phyloP scores from a whole-genome alignment of 495 filamentous ascomycete genomes.

The Penicillium diatomitis region DNA sequence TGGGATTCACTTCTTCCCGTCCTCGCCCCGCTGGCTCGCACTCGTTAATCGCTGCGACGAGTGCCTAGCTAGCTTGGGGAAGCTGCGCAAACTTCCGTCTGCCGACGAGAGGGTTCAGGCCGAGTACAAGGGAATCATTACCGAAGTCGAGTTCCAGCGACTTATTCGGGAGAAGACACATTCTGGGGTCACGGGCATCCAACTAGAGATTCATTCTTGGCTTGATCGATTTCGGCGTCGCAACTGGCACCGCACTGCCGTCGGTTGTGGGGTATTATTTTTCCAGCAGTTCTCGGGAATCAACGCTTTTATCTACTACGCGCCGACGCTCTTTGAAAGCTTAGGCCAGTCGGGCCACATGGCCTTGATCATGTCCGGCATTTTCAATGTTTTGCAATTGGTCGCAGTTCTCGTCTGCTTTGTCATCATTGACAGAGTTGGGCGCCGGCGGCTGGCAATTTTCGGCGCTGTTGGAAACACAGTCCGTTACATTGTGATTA shows the following conservation, averaged over 20 bases:
- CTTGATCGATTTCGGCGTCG: neutral
- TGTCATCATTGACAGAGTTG: neutral
- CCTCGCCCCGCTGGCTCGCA: constrained; percentile 68
- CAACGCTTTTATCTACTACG: constrained; percentile 3
- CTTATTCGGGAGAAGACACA: neutral
- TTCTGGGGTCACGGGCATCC: neutral
- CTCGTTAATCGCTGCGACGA: constrained; percentile 66
- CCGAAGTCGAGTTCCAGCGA: constrained; percentile 17
- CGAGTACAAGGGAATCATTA: constrained; percentile 34
- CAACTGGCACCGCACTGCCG: neutral
- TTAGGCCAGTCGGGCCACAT: neutral
- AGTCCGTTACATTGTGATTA: neutral
- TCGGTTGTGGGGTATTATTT: neutral
- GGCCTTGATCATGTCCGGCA: neutral
- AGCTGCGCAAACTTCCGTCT: constrained; percentile 53
- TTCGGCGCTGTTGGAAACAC: neutral
- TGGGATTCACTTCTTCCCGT: constrained; percentile 63
- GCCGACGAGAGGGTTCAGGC: constrained; percentile 32
- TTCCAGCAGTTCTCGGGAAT: constrained; percentile 3
- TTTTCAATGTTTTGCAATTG: neutral
- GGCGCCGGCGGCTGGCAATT: neutral
- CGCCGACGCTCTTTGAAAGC: neutral
- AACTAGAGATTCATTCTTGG: neutral
- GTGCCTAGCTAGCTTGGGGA: constrained; percentile 50
- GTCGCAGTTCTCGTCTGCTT: neutral